phyloP scores from a whole-genome alignment of 352 stramenopile species.

The Globisporangium cylindrosporum region DNA sequence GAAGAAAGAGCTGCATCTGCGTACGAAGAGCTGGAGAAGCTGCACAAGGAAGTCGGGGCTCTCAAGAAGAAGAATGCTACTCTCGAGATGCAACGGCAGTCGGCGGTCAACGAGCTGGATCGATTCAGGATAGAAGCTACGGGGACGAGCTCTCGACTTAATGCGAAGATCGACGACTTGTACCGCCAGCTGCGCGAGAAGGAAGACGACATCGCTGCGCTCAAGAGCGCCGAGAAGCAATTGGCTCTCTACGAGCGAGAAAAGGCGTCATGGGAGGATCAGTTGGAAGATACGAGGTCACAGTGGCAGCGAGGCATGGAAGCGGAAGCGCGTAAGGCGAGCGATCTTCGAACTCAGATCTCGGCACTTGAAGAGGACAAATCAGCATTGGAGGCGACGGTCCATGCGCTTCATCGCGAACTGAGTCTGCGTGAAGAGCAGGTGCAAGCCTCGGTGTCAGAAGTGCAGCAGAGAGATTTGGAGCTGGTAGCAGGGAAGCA shows the following conservation, averaged over 20 bases:
- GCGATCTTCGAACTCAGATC: conserved; percentile 34
- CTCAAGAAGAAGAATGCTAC: conserved; percentile 35
- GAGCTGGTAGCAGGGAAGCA: conserved; percentile 18
- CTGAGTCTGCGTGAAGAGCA: conserved; percentile 24
- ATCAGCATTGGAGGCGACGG: conserved; percentile 21
- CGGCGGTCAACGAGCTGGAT: conserved; percentile 35
- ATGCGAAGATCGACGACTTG: conserved; percentile 54
- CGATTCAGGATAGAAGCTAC: conserved; percentile 21
- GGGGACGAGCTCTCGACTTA: conserved; percentile 28
- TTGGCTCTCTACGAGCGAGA: conserved; percentile 38
- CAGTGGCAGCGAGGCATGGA: conserved; percentile 35
- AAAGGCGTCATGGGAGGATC: conserved; percentile 36
- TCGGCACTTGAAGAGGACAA: conserved; percentile 38
- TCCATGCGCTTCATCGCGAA: conserved; percentile 30
- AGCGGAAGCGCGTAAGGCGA: conserved; percentile 38
- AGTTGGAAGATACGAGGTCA: conserved; percentile 35
- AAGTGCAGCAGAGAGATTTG: conserved; percentile 28
- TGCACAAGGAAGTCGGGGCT: conserved; percentile 39
- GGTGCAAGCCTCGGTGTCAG: conserved; percentile 18
- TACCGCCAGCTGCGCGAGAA: conserved; percentile 50
- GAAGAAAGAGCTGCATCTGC: conserved; percentile 50
- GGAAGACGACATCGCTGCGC: conserved; percentile 34
- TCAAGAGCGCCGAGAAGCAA: conserved; percentile 38
- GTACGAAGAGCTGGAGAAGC: conserved; percentile 37
- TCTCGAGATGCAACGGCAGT: conserved; percentile 30